Percentiles rank a stretch among this genome's conserved stretches.
Evolutionary conservation across 148 eudicot genomes (phyloP).

Genomic region (Nyssa sinensis): DNA sequence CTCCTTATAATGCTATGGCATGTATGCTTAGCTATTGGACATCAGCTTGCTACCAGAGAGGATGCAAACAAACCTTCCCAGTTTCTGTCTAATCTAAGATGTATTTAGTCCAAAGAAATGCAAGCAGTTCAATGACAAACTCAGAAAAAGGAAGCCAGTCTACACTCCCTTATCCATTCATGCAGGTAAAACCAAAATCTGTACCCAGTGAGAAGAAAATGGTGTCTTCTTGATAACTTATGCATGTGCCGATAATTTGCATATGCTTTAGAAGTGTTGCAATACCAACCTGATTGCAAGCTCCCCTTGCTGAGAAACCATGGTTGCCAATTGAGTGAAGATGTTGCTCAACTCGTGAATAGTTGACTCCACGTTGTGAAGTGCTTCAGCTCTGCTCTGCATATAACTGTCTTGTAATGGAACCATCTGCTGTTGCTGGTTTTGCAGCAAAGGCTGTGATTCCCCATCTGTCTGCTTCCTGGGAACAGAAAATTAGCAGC

Average conservation of each 20-base stretch:
- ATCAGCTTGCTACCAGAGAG: not conserved
- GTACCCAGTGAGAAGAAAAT: not conserved
- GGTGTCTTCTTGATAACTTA: not conserved
- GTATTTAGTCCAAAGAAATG: too few species aligned
- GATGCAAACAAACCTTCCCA: not conserved
- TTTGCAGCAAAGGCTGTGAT: conserved; percentile 67
- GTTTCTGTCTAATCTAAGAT: not conserved
- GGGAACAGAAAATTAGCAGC: conserved; percentile 14
- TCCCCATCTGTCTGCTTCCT: conserved; percentile 69
- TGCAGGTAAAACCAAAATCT: not conserved
- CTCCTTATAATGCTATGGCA: not conserved
- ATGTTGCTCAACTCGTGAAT: conserved; percentile 76
- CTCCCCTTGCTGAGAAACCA: conserved; percentile 89
- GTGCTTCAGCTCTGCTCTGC: conserved; percentile 90
- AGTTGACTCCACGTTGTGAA: conserved; percentile 81
- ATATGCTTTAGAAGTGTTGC: not conserved
- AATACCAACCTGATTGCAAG: conserved; percentile 68
- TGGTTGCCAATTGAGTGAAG: conserved; percentile 74
- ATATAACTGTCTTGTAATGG: conserved; percentile 76
- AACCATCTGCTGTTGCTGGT: conserved; percentile 72
- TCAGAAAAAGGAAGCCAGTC: not conserved
- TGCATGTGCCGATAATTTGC: not conserved
- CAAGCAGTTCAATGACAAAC: not conserved
- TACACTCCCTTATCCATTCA: not conserved
- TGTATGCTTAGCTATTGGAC: not conserved